Percentiles rank a stretch among this genome's conserved stretches.
These are phyloP conservation scores for Talaromyces proteolyticus DNA, from an alignment of 495 filamentous ascomycete genomes.

Conservation along the genomic window DNA sequence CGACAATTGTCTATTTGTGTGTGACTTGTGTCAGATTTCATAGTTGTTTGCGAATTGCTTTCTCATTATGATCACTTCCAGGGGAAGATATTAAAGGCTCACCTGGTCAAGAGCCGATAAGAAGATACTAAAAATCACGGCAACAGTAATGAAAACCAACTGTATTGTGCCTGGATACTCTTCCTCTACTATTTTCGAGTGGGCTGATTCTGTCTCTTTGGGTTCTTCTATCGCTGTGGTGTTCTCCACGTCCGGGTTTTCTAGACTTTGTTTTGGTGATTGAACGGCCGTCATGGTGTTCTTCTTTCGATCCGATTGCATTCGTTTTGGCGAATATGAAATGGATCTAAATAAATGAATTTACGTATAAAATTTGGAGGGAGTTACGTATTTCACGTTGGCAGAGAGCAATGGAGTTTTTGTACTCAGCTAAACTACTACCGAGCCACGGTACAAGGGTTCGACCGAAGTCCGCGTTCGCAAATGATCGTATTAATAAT, in stretches of 20 bases:
- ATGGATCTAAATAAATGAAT: not conserved
- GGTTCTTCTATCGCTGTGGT: not conserved
- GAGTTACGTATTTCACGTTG: not conserved
- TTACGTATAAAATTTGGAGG: not conserved
- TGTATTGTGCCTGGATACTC: not conserved
- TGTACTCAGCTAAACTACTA: not conserved
- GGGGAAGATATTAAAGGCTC: not conserved
- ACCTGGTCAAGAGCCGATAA: constrained; percentile 48
- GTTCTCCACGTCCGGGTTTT: not conserved
- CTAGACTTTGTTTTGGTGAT: constrained; percentile 1
- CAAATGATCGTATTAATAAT: not conserved
- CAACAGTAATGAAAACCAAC: constrained; percentile 39
- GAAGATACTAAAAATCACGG: constrained; percentile 49
- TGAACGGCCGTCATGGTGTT: not conserved
- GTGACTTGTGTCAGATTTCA: constrained; percentile 16
- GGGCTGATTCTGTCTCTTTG: not conserved
- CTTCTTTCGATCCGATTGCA: not conserved
- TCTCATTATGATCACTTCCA: too few relatives aligned
- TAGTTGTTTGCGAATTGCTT: not conserved
- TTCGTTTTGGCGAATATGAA: not conserved
- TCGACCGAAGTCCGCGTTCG: not conserved
- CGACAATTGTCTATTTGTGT: constrained; percentile 17
- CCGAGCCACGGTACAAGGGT: not conserved
- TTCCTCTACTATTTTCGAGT: not conserved
- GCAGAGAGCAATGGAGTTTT: not conserved